phyloP scores from a whole-genome alignment of 2,329 filamentous ascomycete genomes.

The Onygena corvina region DNA sequence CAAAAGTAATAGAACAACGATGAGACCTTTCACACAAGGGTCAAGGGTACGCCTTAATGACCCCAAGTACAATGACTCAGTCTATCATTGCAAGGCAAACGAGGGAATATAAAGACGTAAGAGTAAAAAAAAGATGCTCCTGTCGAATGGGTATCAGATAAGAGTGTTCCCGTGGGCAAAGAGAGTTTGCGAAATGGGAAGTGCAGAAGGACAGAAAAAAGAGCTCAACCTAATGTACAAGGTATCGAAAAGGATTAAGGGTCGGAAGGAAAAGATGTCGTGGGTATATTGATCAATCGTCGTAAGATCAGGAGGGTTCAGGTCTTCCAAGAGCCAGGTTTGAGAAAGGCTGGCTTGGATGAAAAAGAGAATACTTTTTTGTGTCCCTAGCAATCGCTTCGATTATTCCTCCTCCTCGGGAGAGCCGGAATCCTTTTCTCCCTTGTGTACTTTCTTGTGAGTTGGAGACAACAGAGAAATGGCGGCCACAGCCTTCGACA shows the following conservation, averaged over 20 bases:
- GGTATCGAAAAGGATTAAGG: conserved; percentile 5
- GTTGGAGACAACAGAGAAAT: conserved; percentile 96
- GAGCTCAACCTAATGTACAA: conserved; percentile 12
- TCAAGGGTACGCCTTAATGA: conserved; percentile 3
- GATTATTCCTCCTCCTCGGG: conserved; percentile 33
- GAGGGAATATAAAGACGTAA: conserved; percentile 7
- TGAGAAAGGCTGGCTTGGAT: conserved; percentile 5
- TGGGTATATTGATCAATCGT: conserved; percentile 6
- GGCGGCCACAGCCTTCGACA: conserved; percentile 84
- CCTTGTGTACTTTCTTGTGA: conserved; percentile 93
- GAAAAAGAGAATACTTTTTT: neutral
- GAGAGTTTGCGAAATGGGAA: neutral
- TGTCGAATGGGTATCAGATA: conserved; percentile 9
- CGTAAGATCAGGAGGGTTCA: conserved; percentile 12
- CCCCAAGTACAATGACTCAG: conserved; percentile 6
- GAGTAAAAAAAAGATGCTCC: conserved; percentile 8
- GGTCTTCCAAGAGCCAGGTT: neutral
- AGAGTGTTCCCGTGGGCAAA: conserved; percentile 1
- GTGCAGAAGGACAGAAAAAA: neutral
- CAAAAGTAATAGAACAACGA: neutral
- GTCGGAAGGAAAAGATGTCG: neutral
- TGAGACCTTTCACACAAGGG: neutral
- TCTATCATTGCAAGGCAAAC: conserved; percentile 1
- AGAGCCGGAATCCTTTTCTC: conserved; percentile 35
- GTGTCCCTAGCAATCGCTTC: conserved; percentile 3